These are phyloP conservation scores for Aspergillus jensenii DNA, from an alignment of 2,329 filamentous ascomycete species.

Conservation along the genomic window DNA sequence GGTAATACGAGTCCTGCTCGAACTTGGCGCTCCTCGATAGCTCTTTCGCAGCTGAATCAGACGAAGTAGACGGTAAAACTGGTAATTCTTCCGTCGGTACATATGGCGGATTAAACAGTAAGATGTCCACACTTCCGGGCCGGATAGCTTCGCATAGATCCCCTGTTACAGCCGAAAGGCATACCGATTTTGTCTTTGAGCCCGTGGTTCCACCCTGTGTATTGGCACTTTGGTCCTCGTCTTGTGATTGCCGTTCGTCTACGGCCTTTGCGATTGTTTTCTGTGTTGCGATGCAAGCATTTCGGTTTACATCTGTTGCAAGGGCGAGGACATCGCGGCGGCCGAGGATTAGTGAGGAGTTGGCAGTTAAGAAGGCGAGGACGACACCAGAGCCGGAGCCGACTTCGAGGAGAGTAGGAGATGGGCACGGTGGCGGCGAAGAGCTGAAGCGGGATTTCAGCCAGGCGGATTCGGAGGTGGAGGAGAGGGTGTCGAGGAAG, in stretches of 20 bases:
- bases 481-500: slow-evolving; percentile 86
- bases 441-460: slow-evolving; percentile 61
- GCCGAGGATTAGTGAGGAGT: slow-evolving; percentile 71
- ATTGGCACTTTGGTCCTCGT: neutral
- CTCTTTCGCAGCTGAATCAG: neutral
- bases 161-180: slow-evolving; percentile 50
- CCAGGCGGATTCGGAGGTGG: slow-evolving; percentile 65
- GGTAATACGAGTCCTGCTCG: slow-evolving; percentile 77
- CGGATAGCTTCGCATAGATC: slow-evolving; percentile 68
- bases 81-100: slow-evolving; percentile 82
- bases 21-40: slow-evolving; percentile 50
- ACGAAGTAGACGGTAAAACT: slow-evolving; percentile 2
- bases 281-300: slow-evolving; percentile 75
- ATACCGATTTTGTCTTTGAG: neutral
- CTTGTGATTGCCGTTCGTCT: slow-evolving; percentile 24
- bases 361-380: slow-evolving; percentile 80
- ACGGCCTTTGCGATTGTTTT: slow-evolving; percentile 63
- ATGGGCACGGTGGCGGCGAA: neutral
- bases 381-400: slow-evolving; percentile 92
- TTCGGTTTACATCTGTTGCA: slow-evolving; percentile 80
- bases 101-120: slow-evolving; percentile 97
- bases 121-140: slow-evolving; percentile 66
- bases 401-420: slow-evolving; percentile 74
- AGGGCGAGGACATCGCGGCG: slow-evolving; percentile 68
- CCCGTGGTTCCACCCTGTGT: neutral